Evolutionary conservation across 768 basidiomycete genomes (phyloP).

Genomic region (Galerina marginata): DNA sequence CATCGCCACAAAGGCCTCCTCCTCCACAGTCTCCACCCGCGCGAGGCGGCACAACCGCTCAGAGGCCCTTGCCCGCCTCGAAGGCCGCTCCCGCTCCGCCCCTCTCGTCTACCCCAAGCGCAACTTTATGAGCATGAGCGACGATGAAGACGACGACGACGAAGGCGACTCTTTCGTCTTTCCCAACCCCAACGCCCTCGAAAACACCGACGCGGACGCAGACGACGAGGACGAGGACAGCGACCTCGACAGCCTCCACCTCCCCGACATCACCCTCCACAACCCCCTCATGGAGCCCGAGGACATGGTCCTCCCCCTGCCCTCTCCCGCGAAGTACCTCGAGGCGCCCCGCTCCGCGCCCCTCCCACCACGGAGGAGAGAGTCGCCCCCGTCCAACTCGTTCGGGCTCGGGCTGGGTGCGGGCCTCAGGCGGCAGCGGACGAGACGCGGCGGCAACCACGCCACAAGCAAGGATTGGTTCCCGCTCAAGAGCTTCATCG

Average conservation of each 20-base stretch:
- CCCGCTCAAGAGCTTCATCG: conserved; percentile 68
- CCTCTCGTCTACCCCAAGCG: conserved; percentile 18
- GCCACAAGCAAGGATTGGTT: conserved; percentile 49
- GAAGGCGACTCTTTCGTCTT: background rate
- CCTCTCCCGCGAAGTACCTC: conserved; percentile 14
- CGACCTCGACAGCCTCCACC: conserved; percentile 38
- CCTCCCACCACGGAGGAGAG: conserved; percentile 17
- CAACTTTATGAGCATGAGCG: conserved; percentile 74
- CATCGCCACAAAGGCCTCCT: conserved; percentile 11
- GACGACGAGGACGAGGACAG: conserved; percentile 60
- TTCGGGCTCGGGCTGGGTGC: conserved; percentile 10
- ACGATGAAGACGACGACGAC: conserved; percentile 54
- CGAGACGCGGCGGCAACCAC: conserved; percentile 12
- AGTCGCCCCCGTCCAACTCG: conserved; percentile 14
- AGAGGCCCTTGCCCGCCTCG: conserved; percentile 67
- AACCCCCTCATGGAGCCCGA: conserved; percentile 39
- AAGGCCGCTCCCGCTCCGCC: conserved; percentile 56
- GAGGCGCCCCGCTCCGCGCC: conserved; percentile 24
- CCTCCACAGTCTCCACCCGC: conserved; percentile 41
- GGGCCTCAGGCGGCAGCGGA: conserved; percentile 17
- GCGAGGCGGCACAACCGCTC: conserved; percentile 55
- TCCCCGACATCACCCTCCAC: conserved; percentile 23
- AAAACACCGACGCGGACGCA: conserved; percentile 23
- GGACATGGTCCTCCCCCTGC: conserved; percentile 37
- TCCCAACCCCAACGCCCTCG: background rate